A percentile compares a stretch with the other conserved stretches of the same genome.
These are phyloP conservation scores for Tetrahymena borealis DNA, from an alignment of 73 alveolate species.

Conservation along the genomic window DNA sequence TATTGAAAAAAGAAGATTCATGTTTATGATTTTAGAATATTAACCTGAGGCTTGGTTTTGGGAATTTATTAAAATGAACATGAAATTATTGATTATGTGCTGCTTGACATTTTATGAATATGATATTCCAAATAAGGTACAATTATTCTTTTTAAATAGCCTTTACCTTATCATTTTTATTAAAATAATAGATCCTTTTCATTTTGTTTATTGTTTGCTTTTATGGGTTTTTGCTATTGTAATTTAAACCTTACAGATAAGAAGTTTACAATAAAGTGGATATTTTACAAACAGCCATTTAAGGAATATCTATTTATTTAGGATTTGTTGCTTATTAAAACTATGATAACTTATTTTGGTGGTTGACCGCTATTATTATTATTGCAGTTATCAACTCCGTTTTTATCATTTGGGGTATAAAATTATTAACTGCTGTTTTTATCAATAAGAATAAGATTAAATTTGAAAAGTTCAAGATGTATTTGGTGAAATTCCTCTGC, in stretches of 20 bases:
- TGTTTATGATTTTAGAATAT: background rate
- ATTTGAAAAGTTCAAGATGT: background rate
- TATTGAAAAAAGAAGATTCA: background rate
- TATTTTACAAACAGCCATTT: background rate
- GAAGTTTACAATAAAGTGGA: background rate
- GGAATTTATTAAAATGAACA: background rate
- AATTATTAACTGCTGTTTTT: background rate
- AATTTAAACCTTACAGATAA: background rate
- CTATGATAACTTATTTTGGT: background rate
- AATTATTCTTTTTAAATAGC: background rate
- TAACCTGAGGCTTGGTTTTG: background rate
- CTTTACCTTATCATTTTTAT: background rate
- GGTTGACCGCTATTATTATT: background rate
- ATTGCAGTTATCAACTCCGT: background rate
- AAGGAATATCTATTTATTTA: background rate
- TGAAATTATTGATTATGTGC: background rate
- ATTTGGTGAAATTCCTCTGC: background rate
- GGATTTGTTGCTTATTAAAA: background rate
- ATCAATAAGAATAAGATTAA: background rate
- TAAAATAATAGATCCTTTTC: background rate
- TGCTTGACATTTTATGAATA: background rate
- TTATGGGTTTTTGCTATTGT: background rate
- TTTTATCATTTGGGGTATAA: background rate
- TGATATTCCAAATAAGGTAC: background rate
- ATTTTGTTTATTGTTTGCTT: background rate